Percentiles rank a stretch among this genome's conserved stretches.
phyloP scores from a whole-genome alignment of 768 basidiomycete genomes.

The Podaxis carcinomalis region DNA sequence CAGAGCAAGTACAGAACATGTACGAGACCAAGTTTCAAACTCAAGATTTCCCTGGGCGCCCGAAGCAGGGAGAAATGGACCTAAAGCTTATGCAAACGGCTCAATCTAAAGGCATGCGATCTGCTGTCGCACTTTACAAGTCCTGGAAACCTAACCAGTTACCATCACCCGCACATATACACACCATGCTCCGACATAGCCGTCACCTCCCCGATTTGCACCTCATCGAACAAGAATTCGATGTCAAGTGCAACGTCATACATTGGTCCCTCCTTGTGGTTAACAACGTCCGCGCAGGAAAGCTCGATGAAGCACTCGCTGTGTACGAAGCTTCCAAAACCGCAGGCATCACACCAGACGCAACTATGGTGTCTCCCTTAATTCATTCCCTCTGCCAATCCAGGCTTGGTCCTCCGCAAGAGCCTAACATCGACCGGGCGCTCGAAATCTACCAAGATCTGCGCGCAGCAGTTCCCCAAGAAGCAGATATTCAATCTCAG shows the following conservation, averaged over 20 bases:
- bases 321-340: constrained; percentile 45
- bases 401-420: constrained; percentile 22
- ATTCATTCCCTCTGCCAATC: constrained; percentile 44
- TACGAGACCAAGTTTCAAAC: constrained; percentile 23
- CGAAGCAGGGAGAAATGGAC: neutral
- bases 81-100: neutral
- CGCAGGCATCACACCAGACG: constrained; percentile 42
- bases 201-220: constrained; percentile 36
- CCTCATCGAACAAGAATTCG: constrained; percentile 36
- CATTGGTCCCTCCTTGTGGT: constrained; percentile 56
- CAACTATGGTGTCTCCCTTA: constrained; percentile 50
- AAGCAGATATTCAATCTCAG: constrained; percentile 13
- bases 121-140: neutral
- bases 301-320: constrained; percentile 36
- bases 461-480: constrained; percentile 24
- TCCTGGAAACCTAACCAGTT: neutral
- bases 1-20: constrained; percentile 30
- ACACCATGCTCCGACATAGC: constrained; percentile 36
- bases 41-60: constrained; percentile 17
- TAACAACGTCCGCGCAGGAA: constrained; percentile 39
- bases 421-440: constrained; percentile 47
- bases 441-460: constrained; percentile 50
- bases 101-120: constrained; percentile 3
- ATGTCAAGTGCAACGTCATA: constrained; percentile 31
- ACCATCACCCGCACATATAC: neutral